Conservation (phyloP, 176 grass and related monocot genomes). For the Canna indica region DNA sequence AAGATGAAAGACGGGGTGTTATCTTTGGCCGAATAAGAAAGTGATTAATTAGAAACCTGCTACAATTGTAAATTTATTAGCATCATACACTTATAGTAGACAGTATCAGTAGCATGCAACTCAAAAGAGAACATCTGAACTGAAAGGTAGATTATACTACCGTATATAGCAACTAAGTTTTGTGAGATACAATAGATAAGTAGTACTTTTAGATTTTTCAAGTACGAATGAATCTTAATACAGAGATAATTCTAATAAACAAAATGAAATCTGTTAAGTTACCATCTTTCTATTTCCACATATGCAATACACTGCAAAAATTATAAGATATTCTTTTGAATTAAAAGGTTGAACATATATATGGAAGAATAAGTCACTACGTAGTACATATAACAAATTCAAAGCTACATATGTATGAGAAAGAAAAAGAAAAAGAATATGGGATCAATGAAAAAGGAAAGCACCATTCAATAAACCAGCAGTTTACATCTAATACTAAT, state of each 20-base stretch:
- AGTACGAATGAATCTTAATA: not conserved
- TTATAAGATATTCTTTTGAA: not conserved
- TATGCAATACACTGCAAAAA: too few relatives aligned
- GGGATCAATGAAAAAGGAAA: not conserved
- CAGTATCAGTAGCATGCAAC: not conserved
- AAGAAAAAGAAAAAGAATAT: not conserved
- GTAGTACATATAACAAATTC: too few relatives aligned
- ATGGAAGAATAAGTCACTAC: not conserved
- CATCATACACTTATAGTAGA: not conserved
- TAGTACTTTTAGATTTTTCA: not conserved
- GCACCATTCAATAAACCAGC: not conserved
- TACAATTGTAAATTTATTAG: not conserved
- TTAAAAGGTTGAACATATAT: not conserved
- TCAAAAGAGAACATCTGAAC: not conserved
- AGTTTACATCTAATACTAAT: not conserved
- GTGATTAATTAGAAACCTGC: not conserved
- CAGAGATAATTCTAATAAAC: not conserved
- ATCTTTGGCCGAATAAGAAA: not conserved
- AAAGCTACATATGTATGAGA: not conserved
- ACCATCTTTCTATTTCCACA: too few relatives aligned
- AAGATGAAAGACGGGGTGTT: constrained; percentile 7
- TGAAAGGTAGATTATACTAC: not conserved
- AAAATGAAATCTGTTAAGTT: not conserved
- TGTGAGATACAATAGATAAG: not conserved
- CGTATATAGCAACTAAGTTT: not conserved